phyloP scores from a whole-genome alignment of 495 filamentous ascomycete species.

The Penicillium angulare region DNA sequence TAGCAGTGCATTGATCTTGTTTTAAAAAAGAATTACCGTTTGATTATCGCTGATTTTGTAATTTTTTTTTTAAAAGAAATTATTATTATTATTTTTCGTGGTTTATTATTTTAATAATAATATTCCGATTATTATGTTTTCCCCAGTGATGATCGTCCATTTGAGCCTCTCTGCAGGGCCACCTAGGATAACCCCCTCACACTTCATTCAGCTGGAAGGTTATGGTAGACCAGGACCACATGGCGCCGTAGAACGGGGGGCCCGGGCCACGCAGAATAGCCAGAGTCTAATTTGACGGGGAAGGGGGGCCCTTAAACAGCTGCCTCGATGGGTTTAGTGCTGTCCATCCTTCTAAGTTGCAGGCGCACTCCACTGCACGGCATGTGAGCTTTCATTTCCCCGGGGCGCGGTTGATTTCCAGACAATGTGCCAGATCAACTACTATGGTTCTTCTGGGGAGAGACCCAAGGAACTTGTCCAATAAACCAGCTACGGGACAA shows the following conservation, averaged over 20 bases:
- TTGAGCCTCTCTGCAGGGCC: constrained; percentile 27
- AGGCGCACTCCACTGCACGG: constrained; percentile 5
- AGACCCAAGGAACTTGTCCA: constrained; percentile 12
- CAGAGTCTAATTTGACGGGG: constrained; percentile 13
- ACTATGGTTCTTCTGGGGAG: background rate
- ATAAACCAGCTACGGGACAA: background rate
- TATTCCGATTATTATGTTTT: constrained; percentile 5
- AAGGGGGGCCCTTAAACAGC: constrained; percentile 14
- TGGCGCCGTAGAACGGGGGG: constrained; percentile 7
- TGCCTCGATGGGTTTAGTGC: constrained; percentile 5
- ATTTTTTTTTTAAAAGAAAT: background rate
- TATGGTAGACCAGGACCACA: constrained; percentile 10
- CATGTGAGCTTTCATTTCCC: constrained; percentile 14
- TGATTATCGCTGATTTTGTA: background rate
- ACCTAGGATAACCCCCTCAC: constrained; percentile 10
- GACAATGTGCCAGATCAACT: too few relatives aligned
- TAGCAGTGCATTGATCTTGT: too few relatives aligned
- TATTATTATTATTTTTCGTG: background rate
- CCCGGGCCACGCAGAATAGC: constrained; percentile 4
- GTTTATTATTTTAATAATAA: background rate
- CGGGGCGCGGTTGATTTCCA: too few relatives aligned
- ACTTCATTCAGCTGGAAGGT: constrained; percentile 15
- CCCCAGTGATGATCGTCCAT: constrained; percentile 21
- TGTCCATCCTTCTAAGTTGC: background rate
- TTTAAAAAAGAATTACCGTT: background rate